These are phyloP conservation scores for Plantago ovata DNA, from an alignment of 257 asterid species.

Conservation along the genomic window DNA sequence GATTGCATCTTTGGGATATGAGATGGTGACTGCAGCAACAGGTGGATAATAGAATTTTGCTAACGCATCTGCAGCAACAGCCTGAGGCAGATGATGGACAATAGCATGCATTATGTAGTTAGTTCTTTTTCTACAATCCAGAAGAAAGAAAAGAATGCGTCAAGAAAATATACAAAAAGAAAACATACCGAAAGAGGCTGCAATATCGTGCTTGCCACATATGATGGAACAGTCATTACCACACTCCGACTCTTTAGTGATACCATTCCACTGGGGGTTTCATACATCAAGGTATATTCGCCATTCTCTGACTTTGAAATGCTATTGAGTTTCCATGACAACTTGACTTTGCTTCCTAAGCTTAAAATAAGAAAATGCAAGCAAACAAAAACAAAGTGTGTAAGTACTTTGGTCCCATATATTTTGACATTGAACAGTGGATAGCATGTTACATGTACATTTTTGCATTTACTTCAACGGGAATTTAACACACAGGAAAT, in stretches of 20 bases:
- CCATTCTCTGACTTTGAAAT: constrained; percentile 59
- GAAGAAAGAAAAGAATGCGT: constrained; percentile 3
- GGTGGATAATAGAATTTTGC: constrained; percentile 86
- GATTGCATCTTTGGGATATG: constrained; percentile 86
- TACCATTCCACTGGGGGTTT: constrained; percentile 77
- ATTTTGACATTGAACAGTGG: constrained; percentile 1
- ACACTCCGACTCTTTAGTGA: constrained; percentile 64
- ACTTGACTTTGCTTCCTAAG: constrained; percentile 75
- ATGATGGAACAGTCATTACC: constrained; percentile 85
- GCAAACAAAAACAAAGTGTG: constrained; percentile 13
- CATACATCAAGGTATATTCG: constrained; percentile 61
- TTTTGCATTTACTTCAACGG: background rate
- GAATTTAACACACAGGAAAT: background rate
- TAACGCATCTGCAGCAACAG: constrained; percentile 71
- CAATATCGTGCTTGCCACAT: constrained; percentile 69
- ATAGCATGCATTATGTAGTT: constrained; percentile 6
- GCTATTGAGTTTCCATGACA: constrained; percentile 77
- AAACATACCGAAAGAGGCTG: constrained; percentile 84
- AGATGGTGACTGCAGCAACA: constrained; percentile 87
- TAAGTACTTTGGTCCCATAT: constrained; percentile 15
- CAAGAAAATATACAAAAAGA: constrained; percentile 8
- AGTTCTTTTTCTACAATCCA: constrained; percentile 3
- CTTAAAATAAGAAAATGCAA: constrained; percentile 36
- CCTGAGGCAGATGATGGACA: constrained; percentile 38
- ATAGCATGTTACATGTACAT: background rate